These are phyloP conservation scores for Capillidium heterosporum DNA, from an alignment of 371 early-diverging fungal genomes.

Conservation along the genomic window DNA sequence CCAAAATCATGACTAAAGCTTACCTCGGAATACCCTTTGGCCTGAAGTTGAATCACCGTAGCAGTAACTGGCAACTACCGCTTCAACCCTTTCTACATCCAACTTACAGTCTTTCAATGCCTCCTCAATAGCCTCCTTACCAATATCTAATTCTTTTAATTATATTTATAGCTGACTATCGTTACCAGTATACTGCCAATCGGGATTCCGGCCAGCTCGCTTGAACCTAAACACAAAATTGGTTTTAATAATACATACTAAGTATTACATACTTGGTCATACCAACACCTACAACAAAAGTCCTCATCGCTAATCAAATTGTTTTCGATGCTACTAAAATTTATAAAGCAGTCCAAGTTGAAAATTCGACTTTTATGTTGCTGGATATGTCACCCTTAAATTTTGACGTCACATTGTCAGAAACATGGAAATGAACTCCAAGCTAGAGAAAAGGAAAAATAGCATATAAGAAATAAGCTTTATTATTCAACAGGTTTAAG, in stretches of 20 bases:
- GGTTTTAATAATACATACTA: slow-evolving; percentile 1
- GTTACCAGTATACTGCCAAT: slow-evolving; percentile 34
- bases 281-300: slow-evolving; percentile 37
- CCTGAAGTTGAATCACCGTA: slow-evolving; percentile 55
- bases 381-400: too few species aligned
- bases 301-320: slow-evolving; percentile 6
- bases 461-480: too few species aligned
- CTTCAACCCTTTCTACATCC: slow-evolving; percentile 34
- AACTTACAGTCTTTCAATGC: slow-evolving; percentile 49
- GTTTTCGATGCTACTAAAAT: too few species aligned
- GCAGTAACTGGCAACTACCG: slow-evolving; percentile 35
- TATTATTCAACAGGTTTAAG: too few species aligned
- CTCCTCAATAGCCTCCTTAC: slow-evolving; percentile 51
- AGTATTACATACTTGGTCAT: slow-evolving; percentile 36
- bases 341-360: too few species aligned
- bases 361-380: too few species aligned
- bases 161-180: neutral
- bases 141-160: slow-evolving; percentile 25
- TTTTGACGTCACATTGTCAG: too few species aligned
- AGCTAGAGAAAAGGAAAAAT: too few species aligned
- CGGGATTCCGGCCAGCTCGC: slow-evolving; percentile 18
- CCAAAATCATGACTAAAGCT: neutral
- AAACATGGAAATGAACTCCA: too few species aligned
- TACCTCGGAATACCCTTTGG: slow-evolving; percentile 27
- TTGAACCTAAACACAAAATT: neutral